Base-by-base conservation (phyloP, 1,139 yeast species). In the Blastobotrys raffinosifermentans region DNA sequence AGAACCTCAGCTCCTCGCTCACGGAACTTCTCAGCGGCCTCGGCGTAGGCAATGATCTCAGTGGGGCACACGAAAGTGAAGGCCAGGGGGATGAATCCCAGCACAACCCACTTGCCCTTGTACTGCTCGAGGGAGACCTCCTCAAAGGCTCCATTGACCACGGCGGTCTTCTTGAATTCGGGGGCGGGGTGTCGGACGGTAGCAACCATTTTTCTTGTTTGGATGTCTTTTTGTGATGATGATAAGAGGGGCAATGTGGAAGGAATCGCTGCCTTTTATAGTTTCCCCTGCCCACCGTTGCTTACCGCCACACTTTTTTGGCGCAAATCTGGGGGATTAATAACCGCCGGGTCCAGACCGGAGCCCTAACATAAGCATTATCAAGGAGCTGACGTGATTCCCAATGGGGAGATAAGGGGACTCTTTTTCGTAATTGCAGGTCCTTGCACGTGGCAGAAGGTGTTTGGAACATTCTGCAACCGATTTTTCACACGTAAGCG, bases 1-100 rank as follows among this genome's bases (percentile, higher is more conserved):
- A 91, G 77, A 40, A 91, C 80, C 71, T 86, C 84, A 54, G 87
- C 79, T 58, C 80, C 91, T 66, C 86, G 82, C 53, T 77, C 94
- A 55, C 81, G 68, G 70, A 91, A 91, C 74, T 81, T 79, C 74
- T 81, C 77, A 55, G 77, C 82, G 54, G 96, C 96, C 57, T 89
- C 96, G 49, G 96, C 84, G 81, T 86, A 91, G 57, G 97, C 97
- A 69, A 91, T 80, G 73, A 89, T 87, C 75, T 89, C 97, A 52
- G 97, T 91, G 66, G 97, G 98, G 72, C 98, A 91, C 51, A 91
- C 97, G 58, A 91, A 91, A 49, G 98, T 91, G 87, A 91, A 91
- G 41, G 97, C 97, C 76, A 89, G 75, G 69, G 98, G 98, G 66
- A 91, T 82, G 73, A 91, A 91, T 51, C 94, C 97, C 60, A 91